Base-by-base conservation (phyloP, 2,329 filamentous ascomycete genomes). In the Sporothrix curviconia region DNA sequence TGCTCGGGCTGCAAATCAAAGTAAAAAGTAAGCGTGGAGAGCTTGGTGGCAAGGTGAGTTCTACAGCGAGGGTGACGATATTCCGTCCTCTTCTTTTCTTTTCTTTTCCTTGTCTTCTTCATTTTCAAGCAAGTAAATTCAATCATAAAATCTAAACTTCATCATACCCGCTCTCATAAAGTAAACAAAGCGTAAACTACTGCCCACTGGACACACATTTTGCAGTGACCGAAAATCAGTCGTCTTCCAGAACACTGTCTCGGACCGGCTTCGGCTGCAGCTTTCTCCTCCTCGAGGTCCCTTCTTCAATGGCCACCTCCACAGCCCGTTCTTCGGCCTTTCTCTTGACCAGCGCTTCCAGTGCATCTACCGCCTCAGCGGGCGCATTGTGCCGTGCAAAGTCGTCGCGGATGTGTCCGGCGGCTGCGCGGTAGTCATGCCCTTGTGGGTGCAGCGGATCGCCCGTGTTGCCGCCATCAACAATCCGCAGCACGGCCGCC, bases 301-400 rank as follows among this genome's bases (percentile, higher is more conserved):
- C 30, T 36, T 57, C 15, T 40, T 9, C 37, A 34, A 57, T 22
- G 14, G 40, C 40, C 39, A 39, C 11, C 12, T 37, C 39, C n/a
- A 40, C 24, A 12, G 44, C 24, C 15, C n/a, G n/a, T 17, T 40
- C 34, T 19, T 54, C 22, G 15, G 43, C 44, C 14, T 32, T 34
- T 22, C 40, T 46, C 46, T 40, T 59, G 19, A 59, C 57, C 24
- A 62, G 42, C 39, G 17, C 30, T 52, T 62, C 61, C 17, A 62
- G 40, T 19, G 49, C 58, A 5, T 60, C 53, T 7, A 34, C 59
- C 6, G 53, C 61, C 49, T 61, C 61, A 4, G 25, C 58, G 1
- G 57, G 59, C 22, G 52, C 55, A 40, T 60, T 52, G 34, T 62
- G 61, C 22, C 19, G 32, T 15, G 57, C 56, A 56, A 62, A 62